Evolutionary conservation across 495 filamentous ascomycete species (phyloP), one percentile per base, ranked within the genome.

Genomic region (Xylaria venustula): DNA sequence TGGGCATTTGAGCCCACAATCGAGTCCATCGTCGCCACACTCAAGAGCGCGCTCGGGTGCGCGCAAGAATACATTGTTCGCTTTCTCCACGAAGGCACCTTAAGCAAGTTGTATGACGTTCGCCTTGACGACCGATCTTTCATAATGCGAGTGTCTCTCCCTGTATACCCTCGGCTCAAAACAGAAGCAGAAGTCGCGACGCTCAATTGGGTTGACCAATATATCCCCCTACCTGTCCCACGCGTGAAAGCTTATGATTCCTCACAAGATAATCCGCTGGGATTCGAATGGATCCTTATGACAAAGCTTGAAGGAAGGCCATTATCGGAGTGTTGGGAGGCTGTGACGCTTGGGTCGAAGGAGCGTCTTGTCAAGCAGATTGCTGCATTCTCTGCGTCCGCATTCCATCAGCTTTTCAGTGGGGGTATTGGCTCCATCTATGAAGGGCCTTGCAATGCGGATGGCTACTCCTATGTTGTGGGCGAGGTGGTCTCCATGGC

Each of bases 231-330:
- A 2, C 85, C 83, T 0, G 76, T 85, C 0, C 81, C 85, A 5
- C 64, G 66, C 1, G 73, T 87, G 20, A 61, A 77, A 22, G 75
- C 75, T 19, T 84, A 75, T 41, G 78, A 86, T 52, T 71, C 76
- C 19, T 75, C 77, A 0, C 53, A 58, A 4, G 45, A 73, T 6
- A 85, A 81, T 60, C 71, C 72, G 9, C 67, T 87, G 25, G 80
- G 79, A 9, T 85, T 81, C 60, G 84, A 86, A 73, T 88, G 84
- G 85, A 79, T 86, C 1, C 59, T 87, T 11, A 82, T 86, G 79
- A 75, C 77, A 17, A 70, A 65, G 58, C 64, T 86, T 42, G 55
- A 72, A 3, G 84, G 84, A 2, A 71, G 47, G 5, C 66, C 73
- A 0, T 72, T 81, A 1, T 55, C 65, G 30, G 61, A 76, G n/a